Evolutionary conservation across 257 asterid species (phyloP), one percentile per base, ranked within the genome.

Genomic region (Leonotis leonurus): DNA sequence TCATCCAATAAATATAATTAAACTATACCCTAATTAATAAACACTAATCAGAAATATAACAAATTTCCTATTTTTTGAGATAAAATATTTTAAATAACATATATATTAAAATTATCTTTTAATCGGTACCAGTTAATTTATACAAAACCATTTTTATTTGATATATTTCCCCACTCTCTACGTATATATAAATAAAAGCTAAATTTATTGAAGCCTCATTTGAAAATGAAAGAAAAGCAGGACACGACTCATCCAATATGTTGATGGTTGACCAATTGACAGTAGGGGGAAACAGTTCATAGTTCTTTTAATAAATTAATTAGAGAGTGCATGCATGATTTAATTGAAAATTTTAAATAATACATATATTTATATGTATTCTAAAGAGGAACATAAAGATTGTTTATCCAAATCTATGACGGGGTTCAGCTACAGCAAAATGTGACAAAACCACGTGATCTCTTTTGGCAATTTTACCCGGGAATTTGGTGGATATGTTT

Each of bases 391-490:
- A 21, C 17, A 35, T 27, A 37, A 26, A 35, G 40, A 25, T 45
- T 24, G 40, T 20, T 62, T 65, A 32, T 27, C 69, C 57, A 53
- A 52, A 60, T 56, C 16, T n/a, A n/a, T n/a, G n/a, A 61, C 50
- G 73, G 77, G 73, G 51, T 68, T 37, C 16, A 5, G 22, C 49
- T 36, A 53, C 58, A 39, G 41, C 30, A 9, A 66, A 65, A 43
- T 66, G 77, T 52, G 69, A 65, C 74, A 68, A 56, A 33, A 36
- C 45, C 73, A 46, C 73, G 73, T 73, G 78, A 36, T 56, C 29
- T 29, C 30, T 51, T 67, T 56, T 73, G 36, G 69, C 64, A 59
- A 68, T 59, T 46, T 44, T 46, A 61, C 43, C 70, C 70, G 39
- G 70, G 44, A 70, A 32, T 68, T 36, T 68, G 67, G 73, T 58